phyloP scores from a whole-genome alignment of 2,329 filamentous ascomycete species.

The Xylaria sp. region DNA sequence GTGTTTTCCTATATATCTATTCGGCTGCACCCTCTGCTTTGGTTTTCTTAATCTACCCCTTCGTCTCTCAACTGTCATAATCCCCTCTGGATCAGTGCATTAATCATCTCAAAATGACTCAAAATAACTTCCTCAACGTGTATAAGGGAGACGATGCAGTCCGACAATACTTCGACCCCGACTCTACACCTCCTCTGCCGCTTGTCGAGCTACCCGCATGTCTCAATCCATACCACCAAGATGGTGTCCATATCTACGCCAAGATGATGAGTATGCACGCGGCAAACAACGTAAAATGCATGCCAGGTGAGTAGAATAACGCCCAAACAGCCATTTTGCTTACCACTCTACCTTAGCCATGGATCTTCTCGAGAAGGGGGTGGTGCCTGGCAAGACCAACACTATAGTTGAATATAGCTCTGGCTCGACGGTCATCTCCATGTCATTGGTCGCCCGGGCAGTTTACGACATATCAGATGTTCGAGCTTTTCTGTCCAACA shows the following conservation, averaged over 20 bases:
- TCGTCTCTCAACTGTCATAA: neutral
- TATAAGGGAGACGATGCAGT: neutral
- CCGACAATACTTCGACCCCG: neutral
- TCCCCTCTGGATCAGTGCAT: neutral
- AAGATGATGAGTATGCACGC: neutral
- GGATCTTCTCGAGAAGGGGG: conserved; percentile 45
- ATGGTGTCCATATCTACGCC: neutral
- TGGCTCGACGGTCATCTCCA: conserved; percentile 69
- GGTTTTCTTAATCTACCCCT: too few species aligned
- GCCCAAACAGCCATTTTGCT: neutral
- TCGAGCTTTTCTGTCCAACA: neutral
- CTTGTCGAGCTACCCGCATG: neutral
- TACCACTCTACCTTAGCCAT: neutral
- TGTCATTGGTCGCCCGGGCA: conserved; percentile 64
- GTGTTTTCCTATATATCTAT: neutral
- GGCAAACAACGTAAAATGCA: neutral
- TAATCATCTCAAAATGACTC: neutral
- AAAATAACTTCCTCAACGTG: neutral
- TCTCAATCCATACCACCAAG: neutral
- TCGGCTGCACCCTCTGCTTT: too few species aligned
- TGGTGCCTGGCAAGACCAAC: conserved; percentile 56
- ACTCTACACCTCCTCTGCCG: neutral
- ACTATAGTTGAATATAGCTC: conserved; percentile 70
- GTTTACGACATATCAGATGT: conserved; percentile 49
- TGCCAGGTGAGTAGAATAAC: neutral